These are phyloP conservation scores for Allium fistulosum DNA, from an alignment of 106 monocot species.

Conservation along the genomic window DNA sequence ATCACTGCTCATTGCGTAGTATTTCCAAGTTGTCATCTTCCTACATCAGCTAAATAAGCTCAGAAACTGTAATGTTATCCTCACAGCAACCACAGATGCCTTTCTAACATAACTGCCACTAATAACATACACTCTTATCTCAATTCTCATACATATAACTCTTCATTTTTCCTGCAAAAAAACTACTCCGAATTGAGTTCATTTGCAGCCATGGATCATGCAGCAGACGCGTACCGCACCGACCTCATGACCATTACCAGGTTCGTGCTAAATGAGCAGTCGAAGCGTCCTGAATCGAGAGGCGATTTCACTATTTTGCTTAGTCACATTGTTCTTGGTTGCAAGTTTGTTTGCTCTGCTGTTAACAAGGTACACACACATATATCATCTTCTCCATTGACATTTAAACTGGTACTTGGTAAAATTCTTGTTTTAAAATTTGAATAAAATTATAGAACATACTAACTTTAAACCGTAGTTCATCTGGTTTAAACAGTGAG, in stretches of 20 bases:
- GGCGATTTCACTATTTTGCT: conserved; percentile 94
- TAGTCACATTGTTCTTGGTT: conserved; percentile 94
- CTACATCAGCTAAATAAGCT: no score
- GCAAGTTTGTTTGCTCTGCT: conserved; percentile 98
- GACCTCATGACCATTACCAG: conserved; percentile 98
- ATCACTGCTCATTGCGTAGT: no score
- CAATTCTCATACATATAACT: background rate
- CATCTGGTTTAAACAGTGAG: no score
- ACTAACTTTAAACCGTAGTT: no score
- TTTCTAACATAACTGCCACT: background rate
- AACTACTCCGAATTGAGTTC: background rate
- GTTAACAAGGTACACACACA: conserved; percentile 70
- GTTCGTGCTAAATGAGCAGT: conserved; percentile 91
- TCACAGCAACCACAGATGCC: conserved; percentile 1
- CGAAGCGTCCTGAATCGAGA: conserved; percentile 53
- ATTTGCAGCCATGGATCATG: conserved; percentile 61
- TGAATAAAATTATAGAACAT: no score
- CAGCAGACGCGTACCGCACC: conserved; percentile 69
- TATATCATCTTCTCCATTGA: no score
- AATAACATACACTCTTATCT: background rate
- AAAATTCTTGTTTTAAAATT: no score
- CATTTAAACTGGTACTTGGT: no score
- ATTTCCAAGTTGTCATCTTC: no score
- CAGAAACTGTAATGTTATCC: background rate
- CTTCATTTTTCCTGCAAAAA: background rate